Base-by-base conservation (phyloP, 2,329 filamentous ascomycete genomes). In the Mycosphaerella arachidis region DNA sequence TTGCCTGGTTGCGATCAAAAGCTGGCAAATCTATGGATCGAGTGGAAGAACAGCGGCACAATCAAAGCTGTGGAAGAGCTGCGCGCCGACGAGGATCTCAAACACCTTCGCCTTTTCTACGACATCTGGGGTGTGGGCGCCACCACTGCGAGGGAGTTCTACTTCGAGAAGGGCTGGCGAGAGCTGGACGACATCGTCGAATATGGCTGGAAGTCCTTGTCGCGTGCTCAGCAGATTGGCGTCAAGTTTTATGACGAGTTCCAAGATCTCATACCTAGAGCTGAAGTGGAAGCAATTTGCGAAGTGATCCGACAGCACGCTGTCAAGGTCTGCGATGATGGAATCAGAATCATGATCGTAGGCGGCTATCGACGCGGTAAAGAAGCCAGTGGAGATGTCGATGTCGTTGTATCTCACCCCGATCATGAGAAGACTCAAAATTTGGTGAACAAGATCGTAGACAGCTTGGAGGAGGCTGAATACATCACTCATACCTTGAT, bases 161-260 rank as follows among this genome's bases (percentile, higher is more conserved):
- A 92, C 73, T 84, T 82, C 67, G 82, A 84, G 16, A 86, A 85
- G 63, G 79, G 90, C 30, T 97, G 91, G 90, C 82, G 85, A 61
- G 89, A 94, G 61, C 78, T 96, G 0, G 91, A 97, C 68, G 92
- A 97, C 68, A 78, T 97, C 3, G 80, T 96, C 45, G 89, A 96
- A 69, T 83, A 86, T 68, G 92, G 90, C 10, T 97, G 93, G 93
- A 72, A 79, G 20, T 80, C 74, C 0, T 79, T 97, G 1, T 88
- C 82, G 0, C 85, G 92, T 12, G 89, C 91, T 1, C 93, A 97
- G 74, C 92, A 97, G 72, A 96, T 97, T 57, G 93, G 94, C 0
- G 79, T 97, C 48, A 97, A 97, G 72, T 97, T 87, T 75, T 96
- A 95, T 72, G 89, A 95, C 35, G 93, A 97, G 64, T 89, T 99